Conservation (phyloP, 2,329 filamentous ascomycete species). For the Ceratocystis variospora region DNA sequence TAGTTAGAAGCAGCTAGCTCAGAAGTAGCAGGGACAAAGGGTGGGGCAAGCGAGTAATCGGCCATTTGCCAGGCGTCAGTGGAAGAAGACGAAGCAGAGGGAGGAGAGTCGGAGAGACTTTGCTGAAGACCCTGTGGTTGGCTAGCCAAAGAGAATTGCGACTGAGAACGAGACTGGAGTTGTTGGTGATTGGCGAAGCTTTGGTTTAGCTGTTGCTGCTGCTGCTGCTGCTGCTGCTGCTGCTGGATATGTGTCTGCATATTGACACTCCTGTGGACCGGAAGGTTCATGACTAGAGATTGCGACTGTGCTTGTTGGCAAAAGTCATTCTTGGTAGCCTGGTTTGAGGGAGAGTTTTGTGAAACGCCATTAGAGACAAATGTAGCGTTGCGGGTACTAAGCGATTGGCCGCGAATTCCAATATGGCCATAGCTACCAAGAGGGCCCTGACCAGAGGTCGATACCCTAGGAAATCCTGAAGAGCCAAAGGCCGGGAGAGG, state of each 20-base stretch:
- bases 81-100: neutral
- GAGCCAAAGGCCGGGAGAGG: conserved; percentile 1
- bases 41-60: neutral
- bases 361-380: conserved; percentile 1
- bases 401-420: neutral
- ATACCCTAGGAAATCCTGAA: conserved; percentile 1
- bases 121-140: neutral
- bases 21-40: conserved; percentile 13
- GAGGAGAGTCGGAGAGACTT: neutral
- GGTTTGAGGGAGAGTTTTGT: neutral
- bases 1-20: neutral
- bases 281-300: neutral
- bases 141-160: neutral
- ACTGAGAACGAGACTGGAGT: neutral
- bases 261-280: neutral
- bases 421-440: conserved; percentile 4
- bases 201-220: neutral
- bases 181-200: neutral
- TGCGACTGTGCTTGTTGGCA: conserved; percentile 4
- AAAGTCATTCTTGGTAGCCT: conserved; percentile 3
- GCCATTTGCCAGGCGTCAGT: conserved; percentile 2
- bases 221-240: neutral
- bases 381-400: neutral
- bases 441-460: conserved; percentile 1
- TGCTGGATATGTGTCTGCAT: conserved; percentile 3